Percentiles rank a stretch among this genome's conserved stretches.
Evolutionary conservation across 768 basidiomycete genomes (phyloP).

Genomic region (Crucibulum laeve): DNA sequence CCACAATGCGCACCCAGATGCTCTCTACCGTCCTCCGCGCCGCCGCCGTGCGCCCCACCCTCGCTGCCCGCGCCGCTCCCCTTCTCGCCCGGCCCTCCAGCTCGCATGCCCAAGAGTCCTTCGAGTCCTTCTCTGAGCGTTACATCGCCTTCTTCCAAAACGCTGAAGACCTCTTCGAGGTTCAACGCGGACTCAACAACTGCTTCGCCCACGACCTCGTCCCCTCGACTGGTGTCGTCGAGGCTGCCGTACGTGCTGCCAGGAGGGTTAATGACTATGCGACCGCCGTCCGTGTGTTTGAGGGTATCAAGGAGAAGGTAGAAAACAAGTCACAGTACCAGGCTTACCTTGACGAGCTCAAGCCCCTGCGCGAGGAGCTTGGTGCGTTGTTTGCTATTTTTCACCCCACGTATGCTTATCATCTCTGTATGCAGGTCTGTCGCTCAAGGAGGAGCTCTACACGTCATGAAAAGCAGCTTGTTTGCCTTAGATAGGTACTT

Average conservation of each 20-base stretch:
- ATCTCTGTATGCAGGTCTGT: conserved; percentile 11
- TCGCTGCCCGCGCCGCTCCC: conserved; percentile 32
- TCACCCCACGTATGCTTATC: background rate
- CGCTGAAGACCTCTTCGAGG: conserved; percentile 95
- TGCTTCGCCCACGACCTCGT: conserved; percentile 99
- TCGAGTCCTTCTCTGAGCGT: conserved; percentile 91
- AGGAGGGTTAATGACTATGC: conserved; percentile 95
- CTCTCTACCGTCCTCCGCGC: conserved; percentile 60
- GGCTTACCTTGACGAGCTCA: conserved; percentile 89
- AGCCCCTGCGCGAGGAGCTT: conserved; percentile 84
- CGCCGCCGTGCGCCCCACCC: conserved; percentile 42
- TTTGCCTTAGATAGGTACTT: background rate
- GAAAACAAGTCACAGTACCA: conserved; percentile 96
- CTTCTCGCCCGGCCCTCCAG: conserved; percentile 41
- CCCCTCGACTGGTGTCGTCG: conserved; percentile 76
- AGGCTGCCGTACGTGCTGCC: conserved; percentile 83
- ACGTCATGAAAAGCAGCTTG: conserved; percentile 13
- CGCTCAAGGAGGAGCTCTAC: conserved; percentile 24
- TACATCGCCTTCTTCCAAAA: conserved; percentile 92
- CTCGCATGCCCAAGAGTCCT: conserved; percentile 84
- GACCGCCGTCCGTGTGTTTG: conserved; percentile 93
- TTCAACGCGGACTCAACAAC: conserved; percentile 98
- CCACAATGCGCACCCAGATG: conserved; percentile 52
- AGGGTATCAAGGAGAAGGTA: conserved; percentile 95
- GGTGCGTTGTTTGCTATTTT: conserved; percentile 44